Evolutionary conservation across 2,329 filamentous ascomycete species (phyloP).

Genomic region (Aspergillus luchuensis): DNA sequence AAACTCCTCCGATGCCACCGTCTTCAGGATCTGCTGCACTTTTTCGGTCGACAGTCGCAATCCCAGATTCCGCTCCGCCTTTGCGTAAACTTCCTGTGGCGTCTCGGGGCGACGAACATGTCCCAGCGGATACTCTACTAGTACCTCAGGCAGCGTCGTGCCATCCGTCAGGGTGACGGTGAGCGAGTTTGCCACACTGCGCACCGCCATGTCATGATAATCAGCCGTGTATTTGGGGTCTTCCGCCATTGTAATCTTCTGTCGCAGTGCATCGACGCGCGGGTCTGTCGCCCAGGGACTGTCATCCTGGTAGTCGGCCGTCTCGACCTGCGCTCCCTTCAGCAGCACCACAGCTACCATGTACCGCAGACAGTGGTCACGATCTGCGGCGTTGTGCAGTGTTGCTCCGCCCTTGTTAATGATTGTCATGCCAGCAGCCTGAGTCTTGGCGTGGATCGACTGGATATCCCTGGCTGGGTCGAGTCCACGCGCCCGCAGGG

Average conservation of each 20-base stretch:
- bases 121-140: neutral
- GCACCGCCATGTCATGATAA: slow-evolving; percentile 27
- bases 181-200: neutral
- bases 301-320: slow-evolving; percentile 31
- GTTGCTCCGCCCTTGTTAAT: slow-evolving; percentile 33
- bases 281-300: slow-evolving; percentile 27
- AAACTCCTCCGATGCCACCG: neutral
- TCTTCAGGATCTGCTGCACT: neutral
- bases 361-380: slow-evolving; percentile 41
- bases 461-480: neutral
- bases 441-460: neutral
- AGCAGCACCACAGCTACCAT: slow-evolving; percentile 35
- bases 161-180: neutral
- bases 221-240: slow-evolving; percentile 32
- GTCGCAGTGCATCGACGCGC: slow-evolving; percentile 25
- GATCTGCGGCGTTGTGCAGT: slow-evolving; percentile 34
- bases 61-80: neutral
- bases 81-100: neutral
- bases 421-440: slow-evolving; percentile 20
- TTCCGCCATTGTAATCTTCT: slow-evolving; percentile 27
- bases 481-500: neutral
- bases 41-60: neutral
- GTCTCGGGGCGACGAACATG: neutral
- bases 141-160: neutral
- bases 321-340: slow-evolving; percentile 29